phyloP scores from a whole-genome alignment of 805 yeast genomes.

The Saccharomycopsis synnaedendra region DNA sequence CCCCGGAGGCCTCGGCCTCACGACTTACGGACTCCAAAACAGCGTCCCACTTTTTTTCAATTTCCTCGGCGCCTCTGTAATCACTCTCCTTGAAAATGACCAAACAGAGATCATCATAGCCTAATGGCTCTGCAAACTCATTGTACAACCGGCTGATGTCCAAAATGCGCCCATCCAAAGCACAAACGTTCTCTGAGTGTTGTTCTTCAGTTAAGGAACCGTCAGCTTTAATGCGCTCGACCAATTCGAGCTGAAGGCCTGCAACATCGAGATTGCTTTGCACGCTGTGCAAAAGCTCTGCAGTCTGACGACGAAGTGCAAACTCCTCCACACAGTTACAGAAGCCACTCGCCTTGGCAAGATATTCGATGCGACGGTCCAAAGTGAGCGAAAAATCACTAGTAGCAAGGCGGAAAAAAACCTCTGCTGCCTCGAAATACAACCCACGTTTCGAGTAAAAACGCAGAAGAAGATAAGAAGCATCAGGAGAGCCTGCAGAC shows the following conservation, averaged over 20 bases:
- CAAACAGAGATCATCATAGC: constrained; percentile 75
- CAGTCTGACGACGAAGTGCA: constrained; percentile 62
- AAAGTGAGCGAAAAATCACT: constrained; percentile 62
- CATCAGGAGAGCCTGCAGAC: constrained; percentile 48
- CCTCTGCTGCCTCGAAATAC: constrained; percentile 75
- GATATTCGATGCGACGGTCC: constrained; percentile 69
- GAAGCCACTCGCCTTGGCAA: constrained; percentile 88
- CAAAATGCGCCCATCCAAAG: constrained; percentile 53
- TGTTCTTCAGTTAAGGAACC: constrained; percentile 37
- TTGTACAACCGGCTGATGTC: constrained; percentile 74
- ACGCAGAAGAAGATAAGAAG: constrained; percentile 80
- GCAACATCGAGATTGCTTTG: constrained; percentile 82
- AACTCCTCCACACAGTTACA: constrained; percentile 80
- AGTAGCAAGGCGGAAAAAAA: constrained; percentile 59
- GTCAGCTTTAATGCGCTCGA: constrained; percentile 23
- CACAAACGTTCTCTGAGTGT: constrained; percentile 36
- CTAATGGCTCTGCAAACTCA: constrained; percentile 76
- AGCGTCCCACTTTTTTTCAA: constrained; percentile 69
- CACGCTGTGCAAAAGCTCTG: constrained; percentile 54
- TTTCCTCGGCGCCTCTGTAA: constrained; percentile 74
- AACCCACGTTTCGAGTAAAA: constrained; percentile 77
- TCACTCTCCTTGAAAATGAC: constrained; percentile 75
- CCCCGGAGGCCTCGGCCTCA: neutral
- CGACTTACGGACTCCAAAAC: constrained; percentile 31
- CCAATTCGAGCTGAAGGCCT: constrained; percentile 63